Percentiles rank a stretch among this genome's conserved stretches.
Conservation (phyloP, 257 asterid species). For the Solanum sejunctum region DNA sequence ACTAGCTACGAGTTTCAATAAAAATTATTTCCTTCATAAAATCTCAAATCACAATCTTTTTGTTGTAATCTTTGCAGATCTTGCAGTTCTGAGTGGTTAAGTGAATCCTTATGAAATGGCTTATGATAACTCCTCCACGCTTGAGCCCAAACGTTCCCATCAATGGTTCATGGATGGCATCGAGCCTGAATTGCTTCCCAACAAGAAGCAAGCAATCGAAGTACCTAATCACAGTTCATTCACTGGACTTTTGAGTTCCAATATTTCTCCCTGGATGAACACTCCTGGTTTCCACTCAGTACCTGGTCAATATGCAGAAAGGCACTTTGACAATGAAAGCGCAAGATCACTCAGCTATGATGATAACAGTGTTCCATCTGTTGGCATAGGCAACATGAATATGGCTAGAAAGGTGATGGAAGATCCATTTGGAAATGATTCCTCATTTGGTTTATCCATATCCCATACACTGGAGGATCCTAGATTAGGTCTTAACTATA, state of each 20-base stretch:
- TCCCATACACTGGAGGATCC: slow-evolving; percentile 12
- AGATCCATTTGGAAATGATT: slow-evolving; percentile 8
- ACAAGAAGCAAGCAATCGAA: slow-evolving; percentile 10
- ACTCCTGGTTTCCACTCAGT: slow-evolving; percentile 1
- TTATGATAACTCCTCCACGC: slow-evolving; percentile 5
- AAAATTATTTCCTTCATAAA: not conserved
- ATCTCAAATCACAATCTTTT: not conserved
- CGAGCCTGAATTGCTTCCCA: slow-evolving; percentile 13
- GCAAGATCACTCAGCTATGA: slow-evolving; percentile 5
- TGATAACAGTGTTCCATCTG: slow-evolving; percentile 7
- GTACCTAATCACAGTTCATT: slow-evolving; percentile 9
- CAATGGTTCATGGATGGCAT: slow-evolving; percentile 15
- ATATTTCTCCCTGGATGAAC: slow-evolving; percentile 1
- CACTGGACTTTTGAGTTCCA: slow-evolving; percentile 10
- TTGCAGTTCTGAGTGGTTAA: not conserved
- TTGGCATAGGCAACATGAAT: slow-evolving; percentile 2
- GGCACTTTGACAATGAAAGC: slow-evolving; percentile 5
- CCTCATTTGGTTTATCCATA: slow-evolving; percentile 15
- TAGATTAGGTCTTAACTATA: slow-evolving; percentile 4
- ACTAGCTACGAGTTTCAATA: not conserved
- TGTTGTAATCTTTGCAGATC: not conserved
- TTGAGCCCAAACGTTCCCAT: slow-evolving; percentile 11
- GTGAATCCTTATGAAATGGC: slow-evolving; percentile 1
- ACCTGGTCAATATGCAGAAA: slow-evolving; percentile 5
- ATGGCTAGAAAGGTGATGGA: slow-evolving; percentile 6